Evolutionary conservation across 2,329 filamentous ascomycete genomes (phyloP).

Genomic region (Arthrinium phaeospermum): DNA sequence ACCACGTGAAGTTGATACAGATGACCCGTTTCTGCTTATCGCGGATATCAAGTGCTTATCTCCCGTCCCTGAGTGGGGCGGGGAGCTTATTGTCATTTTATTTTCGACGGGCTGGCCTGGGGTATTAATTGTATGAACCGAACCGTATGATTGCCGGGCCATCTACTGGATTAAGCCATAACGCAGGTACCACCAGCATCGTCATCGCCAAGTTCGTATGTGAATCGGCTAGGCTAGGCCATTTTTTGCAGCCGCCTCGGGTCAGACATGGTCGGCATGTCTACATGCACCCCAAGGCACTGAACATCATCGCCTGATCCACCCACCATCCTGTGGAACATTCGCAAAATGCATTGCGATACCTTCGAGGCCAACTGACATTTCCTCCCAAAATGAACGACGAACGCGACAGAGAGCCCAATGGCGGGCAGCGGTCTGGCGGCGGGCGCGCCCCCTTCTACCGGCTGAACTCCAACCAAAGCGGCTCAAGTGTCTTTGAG

Average conservation of each 20-base stretch:
- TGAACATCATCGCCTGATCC: background rate
- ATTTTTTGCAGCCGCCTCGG: background rate
- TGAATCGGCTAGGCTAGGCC: background rate
- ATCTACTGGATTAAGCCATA: constrained; percentile 10
- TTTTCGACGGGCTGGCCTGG: constrained; percentile 14
- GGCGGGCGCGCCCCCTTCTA: constrained; percentile 52
- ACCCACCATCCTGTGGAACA: background rate
- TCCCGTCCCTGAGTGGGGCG: background rate
- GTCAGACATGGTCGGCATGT: background rate
- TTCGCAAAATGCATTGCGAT: constrained; percentile 17
- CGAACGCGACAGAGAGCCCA: constrained; percentile 1
- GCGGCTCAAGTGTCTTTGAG: constrained; percentile 81
- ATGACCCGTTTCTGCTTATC: constrained; percentile 15
- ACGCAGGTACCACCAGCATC: constrained; percentile 20
- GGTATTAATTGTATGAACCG: background rate
- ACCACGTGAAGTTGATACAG: constrained; percentile 11
- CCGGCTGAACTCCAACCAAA: constrained; percentile 71
- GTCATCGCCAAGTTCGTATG: constrained; percentile 17
- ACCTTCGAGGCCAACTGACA: background rate
- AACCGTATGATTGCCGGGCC: background rate
- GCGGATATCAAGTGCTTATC: background rate
- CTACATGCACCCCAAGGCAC: background rate
- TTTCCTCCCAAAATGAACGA: constrained; percentile 7
- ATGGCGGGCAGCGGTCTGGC: background rate
- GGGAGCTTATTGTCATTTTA: constrained; percentile 12